Evolutionary conservation across 2,329 filamentous ascomycete species (phyloP).

Genomic region (Scedosporium minutisporum): DNA sequence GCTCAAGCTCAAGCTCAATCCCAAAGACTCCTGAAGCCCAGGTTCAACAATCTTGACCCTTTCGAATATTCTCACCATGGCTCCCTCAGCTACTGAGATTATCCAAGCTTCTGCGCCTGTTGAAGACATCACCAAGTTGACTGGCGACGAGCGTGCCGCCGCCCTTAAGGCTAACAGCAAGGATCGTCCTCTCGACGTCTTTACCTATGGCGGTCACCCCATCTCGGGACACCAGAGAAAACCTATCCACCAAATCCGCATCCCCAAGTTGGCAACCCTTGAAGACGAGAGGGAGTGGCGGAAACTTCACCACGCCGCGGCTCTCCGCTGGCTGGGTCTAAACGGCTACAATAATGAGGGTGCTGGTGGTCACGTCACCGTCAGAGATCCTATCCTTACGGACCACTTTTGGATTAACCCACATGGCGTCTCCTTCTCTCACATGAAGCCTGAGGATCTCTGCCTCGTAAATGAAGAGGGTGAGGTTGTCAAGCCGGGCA

Average conservation of each 20-base stretch:
- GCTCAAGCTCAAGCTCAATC: too few species aligned
- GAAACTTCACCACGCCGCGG: too few species aligned
- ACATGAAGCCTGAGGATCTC: constrained; percentile 53
- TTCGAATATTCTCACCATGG: background rate
- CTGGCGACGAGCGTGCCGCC: background rate
- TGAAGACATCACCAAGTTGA: background rate
- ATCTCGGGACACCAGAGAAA: background rate
- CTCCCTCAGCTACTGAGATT: background rate
- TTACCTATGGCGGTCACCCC: background rate
- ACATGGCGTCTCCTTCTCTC: constrained; percentile 49
- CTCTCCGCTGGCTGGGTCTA: too few species aligned
- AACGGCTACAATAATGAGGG: constrained; percentile 37
- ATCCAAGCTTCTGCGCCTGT: background rate
- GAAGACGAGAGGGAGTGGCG: too few species aligned
- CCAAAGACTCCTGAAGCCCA: too few species aligned
- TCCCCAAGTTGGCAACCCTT: too few species aligned
- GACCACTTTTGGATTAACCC: constrained; percentile 59
- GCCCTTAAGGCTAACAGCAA: background rate
- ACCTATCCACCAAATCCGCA: background rate
- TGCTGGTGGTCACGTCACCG: constrained; percentile 53
- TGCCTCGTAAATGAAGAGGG: constrained; percentile 51
- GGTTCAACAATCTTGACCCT: too few species aligned
- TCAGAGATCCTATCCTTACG: constrained; percentile 50
- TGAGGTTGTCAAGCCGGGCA: constrained; percentile 48
- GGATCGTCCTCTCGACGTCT: background rate